Conservation (phyloP, 2,329 filamentous ascomycete genomes). For the Hypoxylon sp. region DNA sequence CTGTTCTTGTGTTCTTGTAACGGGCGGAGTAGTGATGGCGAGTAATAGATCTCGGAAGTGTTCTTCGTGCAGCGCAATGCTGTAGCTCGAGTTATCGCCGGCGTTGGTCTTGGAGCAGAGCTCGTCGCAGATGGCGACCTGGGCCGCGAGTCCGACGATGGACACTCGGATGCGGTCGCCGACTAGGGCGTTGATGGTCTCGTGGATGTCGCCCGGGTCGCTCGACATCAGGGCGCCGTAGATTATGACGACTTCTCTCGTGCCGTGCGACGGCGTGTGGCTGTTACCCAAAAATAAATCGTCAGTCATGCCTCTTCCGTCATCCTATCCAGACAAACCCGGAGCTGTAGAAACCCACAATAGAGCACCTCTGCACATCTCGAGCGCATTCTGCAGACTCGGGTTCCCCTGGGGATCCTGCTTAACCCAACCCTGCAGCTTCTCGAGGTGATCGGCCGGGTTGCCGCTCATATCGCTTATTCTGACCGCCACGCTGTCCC, state of each 20-base stretch:
- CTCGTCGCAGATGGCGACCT: conserved; percentile 92
- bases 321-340: neutral
- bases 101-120: conserved; percentile 90
- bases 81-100: conserved; percentile 82
- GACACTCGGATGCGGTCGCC: conserved; percentile 88
- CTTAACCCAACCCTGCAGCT: conserved; percentile 76
- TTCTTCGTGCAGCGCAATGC: conserved; percentile 86
- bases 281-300: conserved; percentile 58
- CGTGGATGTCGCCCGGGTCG: conserved; percentile 95
- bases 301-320: conserved; percentile 26
- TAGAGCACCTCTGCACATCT: conserved; percentile 93
- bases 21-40: conserved; percentile 88
- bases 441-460: conserved; percentile 86
- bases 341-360: conserved; percentile 68
- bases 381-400: conserved; percentile 92
- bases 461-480: conserved; percentile 94
- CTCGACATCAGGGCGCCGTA: conserved; percentile 91
- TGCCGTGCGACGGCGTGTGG: conserved; percentile 93
- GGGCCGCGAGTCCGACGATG: conserved; percentile 90
- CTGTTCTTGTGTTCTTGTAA: conserved; percentile 76
- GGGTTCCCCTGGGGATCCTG: conserved; percentile 81
- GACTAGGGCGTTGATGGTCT: conserved; percentile 85
- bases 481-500: conserved; percentile 87
- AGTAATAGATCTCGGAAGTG: conserved; percentile 93
- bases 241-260: conserved; percentile 90